These are phyloP conservation scores for Oryza meridionalis DNA, from an alignment of 176 grass and related monocot species.

Conservation along the genomic window DNA sequence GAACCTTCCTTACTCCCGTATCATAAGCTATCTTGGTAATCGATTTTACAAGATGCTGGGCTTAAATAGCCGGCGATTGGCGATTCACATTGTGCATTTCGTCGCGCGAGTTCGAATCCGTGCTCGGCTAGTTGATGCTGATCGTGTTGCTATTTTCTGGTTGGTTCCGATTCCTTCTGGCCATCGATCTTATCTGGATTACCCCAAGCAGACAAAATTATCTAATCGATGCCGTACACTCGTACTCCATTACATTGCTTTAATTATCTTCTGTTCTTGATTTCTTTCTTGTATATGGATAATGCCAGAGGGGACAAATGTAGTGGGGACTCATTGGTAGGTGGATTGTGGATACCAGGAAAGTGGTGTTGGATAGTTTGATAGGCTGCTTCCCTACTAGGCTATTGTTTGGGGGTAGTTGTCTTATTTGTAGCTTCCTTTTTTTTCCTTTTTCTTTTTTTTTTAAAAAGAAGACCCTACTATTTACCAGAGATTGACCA, in stretches of 20 bases:
- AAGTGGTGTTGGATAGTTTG: not conserved
- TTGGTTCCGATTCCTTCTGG: not conserved
- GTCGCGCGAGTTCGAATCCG: not conserved
- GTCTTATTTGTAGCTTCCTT: constrained; percentile 9
- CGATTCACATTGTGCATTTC: constrained; percentile 27
- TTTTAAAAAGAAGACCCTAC: not conserved
- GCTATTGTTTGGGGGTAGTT: not conserved
- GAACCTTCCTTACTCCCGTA: not conserved
- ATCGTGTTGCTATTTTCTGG: not conserved
- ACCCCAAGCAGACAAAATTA: not conserved
- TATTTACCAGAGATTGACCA: constrained; percentile 19
- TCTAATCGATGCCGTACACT: no score
- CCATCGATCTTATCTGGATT: constrained; percentile 8
- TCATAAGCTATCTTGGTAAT: not conserved
- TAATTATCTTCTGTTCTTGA: not conserved
- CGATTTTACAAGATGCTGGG: not conserved
- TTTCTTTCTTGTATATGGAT: constrained; percentile 1
- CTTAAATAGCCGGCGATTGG: not conserved
- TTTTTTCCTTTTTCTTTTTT: not conserved
- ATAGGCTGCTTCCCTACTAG: not conserved
- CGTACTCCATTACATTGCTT: not conserved
- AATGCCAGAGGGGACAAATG: not conserved
- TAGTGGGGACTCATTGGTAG: not conserved
- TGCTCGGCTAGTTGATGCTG: not conserved
- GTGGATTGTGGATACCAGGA: not conserved